A percentile compares a stretch with the other conserved stretches of the same genome.
phyloP scores from a whole-genome alignment of 179 eudicot species.

The Drosera spatulata region DNA sequence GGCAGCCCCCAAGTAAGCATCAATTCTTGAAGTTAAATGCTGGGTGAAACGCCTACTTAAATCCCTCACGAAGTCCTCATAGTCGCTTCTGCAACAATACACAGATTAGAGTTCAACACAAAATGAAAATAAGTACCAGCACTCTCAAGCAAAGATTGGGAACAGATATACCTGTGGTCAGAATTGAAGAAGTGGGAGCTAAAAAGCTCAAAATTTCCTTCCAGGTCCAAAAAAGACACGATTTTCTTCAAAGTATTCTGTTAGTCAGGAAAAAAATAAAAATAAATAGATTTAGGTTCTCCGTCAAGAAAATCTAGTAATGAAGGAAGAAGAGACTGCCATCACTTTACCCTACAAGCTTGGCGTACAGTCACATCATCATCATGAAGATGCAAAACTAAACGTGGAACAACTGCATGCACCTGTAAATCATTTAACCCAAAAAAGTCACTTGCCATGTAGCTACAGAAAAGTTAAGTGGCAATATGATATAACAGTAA shows the following conservation, averaged over 20 bases:
- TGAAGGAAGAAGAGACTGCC: conserved; percentile 2
- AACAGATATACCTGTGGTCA: conserved; percentile 57
- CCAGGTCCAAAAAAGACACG: conserved; percentile 55
- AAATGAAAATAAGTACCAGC: neutral
- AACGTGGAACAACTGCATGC: conserved; percentile 71
- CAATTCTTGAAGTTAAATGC: conserved; percentile 58
- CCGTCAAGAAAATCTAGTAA: neutral
- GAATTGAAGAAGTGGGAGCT: conserved; percentile 58
- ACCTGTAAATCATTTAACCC: conserved; percentile 30
- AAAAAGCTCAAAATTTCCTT: conserved; percentile 40
- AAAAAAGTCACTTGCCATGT: too few relatives aligned
- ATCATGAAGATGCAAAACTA: conserved; percentile 89
- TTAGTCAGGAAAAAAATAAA: conserved; percentile 8
- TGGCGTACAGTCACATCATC: conserved; percentile 74
- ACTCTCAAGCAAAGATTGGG: neutral
- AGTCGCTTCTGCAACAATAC: conserved; percentile 52
- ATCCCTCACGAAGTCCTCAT: conserved; percentile 90
- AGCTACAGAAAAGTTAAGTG: too few relatives aligned
- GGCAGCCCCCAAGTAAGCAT: conserved; percentile 73
- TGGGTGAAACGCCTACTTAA: conserved; percentile 54
- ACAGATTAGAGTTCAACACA: neutral
- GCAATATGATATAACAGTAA: too few relatives aligned
- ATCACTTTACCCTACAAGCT: conserved; percentile 73
- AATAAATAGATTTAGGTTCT: conserved; percentile 2
- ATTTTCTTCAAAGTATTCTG: conserved; percentile 71